Conservation (phyloP, 768 basidiomycete species). For the Serendipita indica region DNA sequence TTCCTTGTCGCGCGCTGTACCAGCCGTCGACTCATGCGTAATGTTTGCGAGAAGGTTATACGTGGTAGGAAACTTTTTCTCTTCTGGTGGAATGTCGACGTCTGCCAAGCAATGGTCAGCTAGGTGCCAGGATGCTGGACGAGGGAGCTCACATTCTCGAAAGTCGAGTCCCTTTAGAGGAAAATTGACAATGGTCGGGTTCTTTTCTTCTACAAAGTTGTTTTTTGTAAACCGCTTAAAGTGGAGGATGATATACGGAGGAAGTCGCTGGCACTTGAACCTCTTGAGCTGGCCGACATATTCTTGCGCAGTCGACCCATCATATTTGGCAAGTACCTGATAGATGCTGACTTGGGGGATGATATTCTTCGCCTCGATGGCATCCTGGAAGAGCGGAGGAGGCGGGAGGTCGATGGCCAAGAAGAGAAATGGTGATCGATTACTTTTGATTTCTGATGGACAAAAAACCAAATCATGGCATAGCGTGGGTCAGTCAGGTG, state of each 20-base stretch:
- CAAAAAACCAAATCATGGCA: neutral
- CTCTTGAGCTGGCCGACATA: conserved; percentile 68
- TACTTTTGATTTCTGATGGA: conserved; percentile 62
- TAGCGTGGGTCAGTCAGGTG: neutral
- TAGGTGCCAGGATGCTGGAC: neutral
- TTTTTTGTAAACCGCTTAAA: conserved; percentile 97
- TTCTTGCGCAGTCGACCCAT: conserved; percentile 87
- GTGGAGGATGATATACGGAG: conserved; percentile 85
- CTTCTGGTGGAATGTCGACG: conserved; percentile 50
- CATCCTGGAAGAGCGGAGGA: conserved; percentile 93
- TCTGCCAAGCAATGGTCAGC: conserved; percentile 32
- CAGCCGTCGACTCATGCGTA: conserved; percentile 85
- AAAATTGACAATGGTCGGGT: conserved; percentile 97
- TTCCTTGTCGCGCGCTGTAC: conserved; percentile 87
- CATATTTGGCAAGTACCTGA: conserved; percentile 82
- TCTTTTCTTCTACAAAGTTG: conserved; percentile 93
- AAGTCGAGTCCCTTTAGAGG: conserved; percentile 89
- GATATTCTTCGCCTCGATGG: conserved; percentile 88
- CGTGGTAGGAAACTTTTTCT: conserved; percentile 36
- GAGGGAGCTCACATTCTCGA: conserved; percentile 47
- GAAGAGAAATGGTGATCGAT: conserved; percentile 84
- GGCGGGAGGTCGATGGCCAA: conserved; percentile 92
- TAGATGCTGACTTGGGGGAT: conserved; percentile 94
- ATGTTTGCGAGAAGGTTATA: conserved; percentile 97
- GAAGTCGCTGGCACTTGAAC: conserved; percentile 79